Evolutionary conservation across 306 rosid species (phyloP), one percentile per base, ranked within the genome.

Genomic region (Lathyrus sativus): DNA sequence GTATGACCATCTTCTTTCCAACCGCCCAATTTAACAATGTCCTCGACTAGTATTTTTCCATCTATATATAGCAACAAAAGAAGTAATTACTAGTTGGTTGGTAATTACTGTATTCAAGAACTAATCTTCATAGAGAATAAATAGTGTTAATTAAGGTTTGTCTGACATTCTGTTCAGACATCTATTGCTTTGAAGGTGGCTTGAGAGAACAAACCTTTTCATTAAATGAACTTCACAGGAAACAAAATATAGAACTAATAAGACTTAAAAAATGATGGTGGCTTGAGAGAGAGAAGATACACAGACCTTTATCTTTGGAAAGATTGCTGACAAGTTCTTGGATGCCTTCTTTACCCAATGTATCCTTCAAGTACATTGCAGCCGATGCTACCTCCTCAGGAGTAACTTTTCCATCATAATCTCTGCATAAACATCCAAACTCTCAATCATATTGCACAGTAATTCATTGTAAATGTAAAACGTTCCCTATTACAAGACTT

Each of bases 311-410:
- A 85, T 92, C 98, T 80, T 92, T 92, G 54, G 96, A 92, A 62
- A 92, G 98, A 76, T 64, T 90, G 80, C 93, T 86, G 64, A 92
- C 69, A 54, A 92, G 96, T 67, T 92, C 98, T 81, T 92, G 93
- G 68, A 92, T 78, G 67, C 98, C 98, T 77, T 92, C 98, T 79
- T 92, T 89, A 68, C 85, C 96, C 81, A 92, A 77, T 29, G 96
- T 88, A 72, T 92, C 77, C 85, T 92, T 92, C 46, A 92, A 79
- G 85, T 92, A 90, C 65, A 85, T 86, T 38, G 96, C 96, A 55
- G 98, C 98, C 51, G 88, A 76, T 28, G 98, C 98, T 56, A 92
- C 98, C 88, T 92, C 98, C 80, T 90, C 98, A 10, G 98, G 85
- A 75, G 96, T 88, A 45, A 92, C 98, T 85, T 92, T 92, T 33